phyloP scores from a whole-genome alignment of 163 green algal species.

The Scenedesmus sp. region DNA sequence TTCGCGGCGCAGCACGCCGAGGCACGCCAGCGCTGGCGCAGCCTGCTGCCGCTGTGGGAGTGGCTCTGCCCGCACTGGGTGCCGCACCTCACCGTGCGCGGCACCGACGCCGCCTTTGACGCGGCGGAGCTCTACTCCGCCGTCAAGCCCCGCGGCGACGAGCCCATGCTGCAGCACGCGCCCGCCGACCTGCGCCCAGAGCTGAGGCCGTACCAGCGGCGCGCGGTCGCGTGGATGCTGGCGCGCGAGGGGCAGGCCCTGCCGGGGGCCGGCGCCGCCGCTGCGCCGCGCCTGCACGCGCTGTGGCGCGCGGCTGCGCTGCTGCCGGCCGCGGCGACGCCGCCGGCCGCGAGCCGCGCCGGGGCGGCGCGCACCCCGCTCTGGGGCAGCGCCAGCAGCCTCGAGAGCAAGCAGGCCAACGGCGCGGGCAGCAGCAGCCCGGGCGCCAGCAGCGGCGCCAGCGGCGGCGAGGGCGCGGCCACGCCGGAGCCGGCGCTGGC shows the following conservation, averaged over 20 bases:
- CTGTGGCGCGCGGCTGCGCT: no score
- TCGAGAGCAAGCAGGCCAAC: not conserved
- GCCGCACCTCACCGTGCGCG: not conserved
- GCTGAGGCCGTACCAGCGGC: constrained; percentile 80
- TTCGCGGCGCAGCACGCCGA: not conserved
- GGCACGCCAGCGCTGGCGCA: not conserved
- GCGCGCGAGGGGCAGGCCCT: constrained; percentile 61
- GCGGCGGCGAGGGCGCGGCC: not conserved
- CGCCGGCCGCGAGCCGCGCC: no score
- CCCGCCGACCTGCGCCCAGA: constrained; percentile 62
- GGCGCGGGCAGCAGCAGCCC: not conserved
- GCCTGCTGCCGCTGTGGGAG: not conserved
- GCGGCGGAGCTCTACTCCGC: constrained; percentile 64
- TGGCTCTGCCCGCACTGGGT: constrained; percentile 16
- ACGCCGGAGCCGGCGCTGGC: not conserved
- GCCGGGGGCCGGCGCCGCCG: no score
- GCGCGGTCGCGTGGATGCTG: constrained; percentile 81
- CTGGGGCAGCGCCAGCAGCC: constrained; percentile 18
- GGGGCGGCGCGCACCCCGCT: not conserved
- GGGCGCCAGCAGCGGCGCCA: not conserved
- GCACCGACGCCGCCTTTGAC: constrained; percentile 55
- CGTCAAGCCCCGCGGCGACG: constrained; percentile 62
- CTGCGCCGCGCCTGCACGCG: no score
- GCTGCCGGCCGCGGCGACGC: no score
- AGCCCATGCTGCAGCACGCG: constrained; percentile 52